Evolutionary conservation across 768 basidiomycete species (phyloP), one percentile per base, ranked within the genome.

Genomic region (Cystobasidium ongulense): DNA sequence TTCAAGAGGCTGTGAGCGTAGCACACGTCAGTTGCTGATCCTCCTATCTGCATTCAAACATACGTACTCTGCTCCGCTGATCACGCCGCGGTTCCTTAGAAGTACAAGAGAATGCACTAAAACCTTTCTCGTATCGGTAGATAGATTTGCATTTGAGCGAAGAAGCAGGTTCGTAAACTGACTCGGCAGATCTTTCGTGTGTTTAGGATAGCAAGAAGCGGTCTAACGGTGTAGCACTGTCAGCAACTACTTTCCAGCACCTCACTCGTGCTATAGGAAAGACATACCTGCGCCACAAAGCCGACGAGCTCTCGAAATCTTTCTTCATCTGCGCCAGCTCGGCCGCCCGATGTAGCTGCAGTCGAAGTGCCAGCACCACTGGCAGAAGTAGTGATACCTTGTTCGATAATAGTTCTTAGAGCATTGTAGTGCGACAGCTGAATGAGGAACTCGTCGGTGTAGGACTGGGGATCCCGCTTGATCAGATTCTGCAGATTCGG

Each of bases 401-500:
- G 62, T 75, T 77, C 76, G 27, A 79, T 68, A 75, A 99, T 90
- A 78, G 91, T 87, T 38, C 90, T 87, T 70, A 90, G 88, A 76
- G 88, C 90, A 77, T 90, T 87, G 82, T 94, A 98, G 81, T 95
- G 91, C 74, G 90, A 91, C 89, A 92, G 96, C 84, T 99, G 95
- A 76, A 92, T 92, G 18, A 93, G 80, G 77, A 98, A 99, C 78
- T 99, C 96, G 75, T 98, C 95, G 80, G 87, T 89, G 84, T 99
- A 98, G 0, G 87, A 88, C 10, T 83, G 81, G 1, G 95, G 90
- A 80, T 96, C 92, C 53, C 96, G 86, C 80, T 99, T 99, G 81
- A 99, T 93, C 66, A 98, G 85, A 80, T 97, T 97, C 81, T 98
- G 95, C 8, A 99, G 85, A 80, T 96, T 92, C 0, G 96, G 94